These are phyloP conservation scores for Hippophae gyantsensis DNA, from an alignment of 306 rosid genomes.

Conservation along the genomic window DNA sequence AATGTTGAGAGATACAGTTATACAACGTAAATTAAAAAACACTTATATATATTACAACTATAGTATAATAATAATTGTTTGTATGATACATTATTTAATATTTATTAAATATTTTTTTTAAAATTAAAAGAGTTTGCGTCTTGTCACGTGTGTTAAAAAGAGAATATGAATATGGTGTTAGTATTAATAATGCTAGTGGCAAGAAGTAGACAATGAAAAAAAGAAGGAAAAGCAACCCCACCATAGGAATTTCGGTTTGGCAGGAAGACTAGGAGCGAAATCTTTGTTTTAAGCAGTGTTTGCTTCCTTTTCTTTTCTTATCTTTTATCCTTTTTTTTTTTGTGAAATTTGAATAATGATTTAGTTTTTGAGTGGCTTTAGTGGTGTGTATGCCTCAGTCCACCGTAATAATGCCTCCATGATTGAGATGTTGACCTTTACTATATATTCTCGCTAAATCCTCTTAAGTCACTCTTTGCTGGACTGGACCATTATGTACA, in stretches of 20 bases:
- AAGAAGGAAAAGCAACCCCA: conserved; percentile 13
- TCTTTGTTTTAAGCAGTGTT: conserved; percentile 40
- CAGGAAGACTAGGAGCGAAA: conserved; percentile 36
- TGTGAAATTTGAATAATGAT: conserved; percentile 4
- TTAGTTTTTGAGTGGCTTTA: conserved; percentile 21
- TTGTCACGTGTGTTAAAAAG: too few species aligned
- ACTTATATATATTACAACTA: too few species aligned
- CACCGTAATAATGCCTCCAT: conserved; percentile 56
- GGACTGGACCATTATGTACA: conserved; percentile 53
- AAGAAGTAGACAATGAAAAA: neutral
- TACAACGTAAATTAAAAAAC: too few species aligned
- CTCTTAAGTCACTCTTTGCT: conserved; percentile 22
- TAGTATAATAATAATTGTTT: too few species aligned
- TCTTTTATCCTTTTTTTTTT: conserved; percentile 16
- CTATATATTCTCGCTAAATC: conserved; percentile 42
- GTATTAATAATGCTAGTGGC: too few species aligned
- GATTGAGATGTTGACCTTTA: conserved; percentile 70
- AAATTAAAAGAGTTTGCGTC: too few species aligned
- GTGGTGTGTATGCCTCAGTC: conserved; percentile 31
- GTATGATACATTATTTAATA: too few species aligned
- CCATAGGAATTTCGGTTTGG: conserved; percentile 11
- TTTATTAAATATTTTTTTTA: too few species aligned
- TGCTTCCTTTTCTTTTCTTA: conserved; percentile 5
- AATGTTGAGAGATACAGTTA: too few species aligned
- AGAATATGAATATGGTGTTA: too few species aligned